phyloP scores from a whole-genome alignment of 208 protist genomes.

The Eutreptiella sp. region DNA sequence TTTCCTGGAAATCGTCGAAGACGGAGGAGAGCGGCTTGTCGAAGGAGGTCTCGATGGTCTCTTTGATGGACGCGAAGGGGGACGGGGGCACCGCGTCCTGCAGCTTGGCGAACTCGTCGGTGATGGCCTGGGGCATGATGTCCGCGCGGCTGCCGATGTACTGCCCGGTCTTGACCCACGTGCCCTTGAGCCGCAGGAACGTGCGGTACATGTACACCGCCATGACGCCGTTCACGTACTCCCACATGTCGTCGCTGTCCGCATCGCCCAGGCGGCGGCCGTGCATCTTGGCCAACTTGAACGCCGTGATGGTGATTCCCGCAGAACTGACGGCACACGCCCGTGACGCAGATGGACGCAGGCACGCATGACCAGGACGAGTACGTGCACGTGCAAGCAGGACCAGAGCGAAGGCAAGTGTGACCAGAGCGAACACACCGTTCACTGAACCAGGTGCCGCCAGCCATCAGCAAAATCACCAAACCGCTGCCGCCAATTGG shows the following conservation, averaged over 20 bases:
- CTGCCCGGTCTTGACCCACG: constrained; percentile 22
- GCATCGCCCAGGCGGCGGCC: too few relatives aligned
- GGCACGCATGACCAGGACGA: too few relatives aligned
- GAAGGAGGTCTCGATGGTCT: not conserved
- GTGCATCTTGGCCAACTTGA: too few relatives aligned
- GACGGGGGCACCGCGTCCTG: constrained; percentile 8
- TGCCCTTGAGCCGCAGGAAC: not conserved
- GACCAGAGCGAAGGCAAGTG: too few relatives aligned
- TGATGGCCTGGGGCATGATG: not conserved
- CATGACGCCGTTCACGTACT: not conserved
- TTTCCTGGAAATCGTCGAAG: not conserved
- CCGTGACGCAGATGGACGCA: too few relatives aligned
- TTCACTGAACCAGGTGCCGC: too few relatives aligned
- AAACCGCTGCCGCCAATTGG: too few relatives aligned
- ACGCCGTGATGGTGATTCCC: too few relatives aligned
- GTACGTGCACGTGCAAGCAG: too few relatives aligned
- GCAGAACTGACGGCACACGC: too few relatives aligned
- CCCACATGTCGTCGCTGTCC: not conserved
- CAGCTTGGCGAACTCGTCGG: not conserved
- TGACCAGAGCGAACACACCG: too few relatives aligned
- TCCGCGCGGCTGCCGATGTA: constrained; percentile 10
- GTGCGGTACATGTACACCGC: not conserved
- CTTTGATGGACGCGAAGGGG: not conserved
- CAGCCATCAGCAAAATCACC: too few relatives aligned
- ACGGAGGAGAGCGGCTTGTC: not conserved